These are phyloP conservation scores for Chalaropsis ovoidea DNA, from an alignment of 2,329 filamentous ascomycete species.

Conservation along the genomic window DNA sequence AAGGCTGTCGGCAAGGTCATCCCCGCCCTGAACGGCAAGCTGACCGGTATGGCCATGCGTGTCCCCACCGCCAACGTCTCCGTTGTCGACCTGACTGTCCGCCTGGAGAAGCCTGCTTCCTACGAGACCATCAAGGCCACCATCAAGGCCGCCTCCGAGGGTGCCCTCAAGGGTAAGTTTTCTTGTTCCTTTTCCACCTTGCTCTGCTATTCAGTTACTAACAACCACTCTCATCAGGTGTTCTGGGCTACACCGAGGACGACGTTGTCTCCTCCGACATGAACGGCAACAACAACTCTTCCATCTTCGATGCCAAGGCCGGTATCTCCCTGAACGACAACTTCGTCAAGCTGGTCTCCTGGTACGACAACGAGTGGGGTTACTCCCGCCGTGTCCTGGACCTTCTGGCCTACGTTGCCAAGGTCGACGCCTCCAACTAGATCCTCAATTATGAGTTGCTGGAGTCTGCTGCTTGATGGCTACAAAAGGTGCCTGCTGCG, in stretches of 20 bases:
- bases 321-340: slow-evolving; percentile 97
- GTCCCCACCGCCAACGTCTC: slow-evolving; percentile 98
- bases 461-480: background rate
- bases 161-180: slow-evolving; percentile 69
- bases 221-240: slow-evolving; percentile 43
- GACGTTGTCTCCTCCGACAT: slow-evolving; percentile 90
- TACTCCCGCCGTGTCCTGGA: slow-evolving; percentile 94
- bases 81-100: slow-evolving; percentile 92
- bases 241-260: slow-evolving; percentile 93
- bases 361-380: slow-evolving; percentile 99
- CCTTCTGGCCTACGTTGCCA: slow-evolving; percentile 67
- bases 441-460: background rate
- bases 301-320: slow-evolving; percentile 98
- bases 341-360: slow-evolving; percentile 96
- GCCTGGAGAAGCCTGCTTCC: slow-evolving; percentile 77
- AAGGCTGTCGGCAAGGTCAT: slow-evolving; percentile 99
- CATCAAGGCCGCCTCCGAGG: slow-evolving; percentile 79
- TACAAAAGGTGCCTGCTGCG: background rate
- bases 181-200: background rate
- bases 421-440: slow-evolving; percentile 56
- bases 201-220: background rate
- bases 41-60: slow-evolving; percentile 99
- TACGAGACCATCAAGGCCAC: slow-evolving; percentile 90
- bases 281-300: slow-evolving; percentile 85
- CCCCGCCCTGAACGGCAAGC: slow-evolving; percentile 94